Evolutionary conservation across 495 filamentous ascomycete species (phyloP), one percentile per base, ranked within the genome.

Genomic region (Penicillium bialowiezense): DNA sequence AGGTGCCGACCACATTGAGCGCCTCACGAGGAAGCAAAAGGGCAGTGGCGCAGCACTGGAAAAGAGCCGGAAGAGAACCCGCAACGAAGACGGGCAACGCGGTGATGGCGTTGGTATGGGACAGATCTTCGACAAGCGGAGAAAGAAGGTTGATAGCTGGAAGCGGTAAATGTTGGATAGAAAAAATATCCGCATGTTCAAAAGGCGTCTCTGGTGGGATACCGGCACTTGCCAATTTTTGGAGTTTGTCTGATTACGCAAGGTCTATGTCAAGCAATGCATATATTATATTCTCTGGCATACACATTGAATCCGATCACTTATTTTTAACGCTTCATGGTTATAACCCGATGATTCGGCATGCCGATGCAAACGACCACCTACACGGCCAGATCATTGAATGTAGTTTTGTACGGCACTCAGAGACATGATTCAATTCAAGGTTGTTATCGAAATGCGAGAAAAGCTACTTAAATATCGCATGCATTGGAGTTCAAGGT

Each of bases 61-160:
- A 56, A 89, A 79, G 72, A 95, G 88, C 67, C 77, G 88, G 32
- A 95, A 92, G 73, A 79, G 89, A 58, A 78, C 77, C 13, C 58
- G 77, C 14, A 79, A 75, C 0, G 63, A 63, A 24, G 86, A 88
- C 56, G 82, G 83, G 1, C 75, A 73, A 33, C 78, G 77, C 35
- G 76, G 72, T 40, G 85, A 83, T 54, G 73, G 67, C 0, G 69
- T 67, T 3, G 79, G 78, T 26, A 75, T 85, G 60, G 84, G 88
- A 20, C 81, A 89, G 37, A 72, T 80, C 41, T 89, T 87, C 51
- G 83, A 88, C 62, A 90, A 91, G 65, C 76, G 79, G 45, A 71
- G 88, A 47, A 90, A 88, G 76, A 79, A 82, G 51, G 56, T 86
- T 51, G 83, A 86, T 10, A 76, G 74, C 31, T 79, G 85, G 56